A percentile compares a stretch with the other conserved stretches of the same genome.
These are phyloP conservation scores for Polyplosphaeria fusca DNA, from an alignment of 495 filamentous ascomycete species.

Conservation along the genomic window DNA sequence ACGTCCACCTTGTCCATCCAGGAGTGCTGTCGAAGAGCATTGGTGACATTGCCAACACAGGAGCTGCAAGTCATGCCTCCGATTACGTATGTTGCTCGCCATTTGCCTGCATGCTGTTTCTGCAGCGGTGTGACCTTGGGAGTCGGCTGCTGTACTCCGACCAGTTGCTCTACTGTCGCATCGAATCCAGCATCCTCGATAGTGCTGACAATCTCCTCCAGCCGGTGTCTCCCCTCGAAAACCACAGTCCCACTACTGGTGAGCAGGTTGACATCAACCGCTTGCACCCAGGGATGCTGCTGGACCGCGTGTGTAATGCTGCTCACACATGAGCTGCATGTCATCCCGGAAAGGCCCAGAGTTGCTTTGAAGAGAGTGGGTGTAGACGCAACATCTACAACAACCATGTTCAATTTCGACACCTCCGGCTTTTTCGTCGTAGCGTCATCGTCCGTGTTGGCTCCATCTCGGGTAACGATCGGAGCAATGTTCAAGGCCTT, in stretches of 20 bases:
- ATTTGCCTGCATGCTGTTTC: constrained; percentile 22
- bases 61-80: constrained; percentile 82
- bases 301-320: constrained; percentile 52
- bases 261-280: constrained; percentile 56
- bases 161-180: constrained; percentile 49
- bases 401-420: constrained; percentile 16
- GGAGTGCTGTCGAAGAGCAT: constrained; percentile 57
- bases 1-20: constrained; percentile 65
- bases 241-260: constrained; percentile 55
- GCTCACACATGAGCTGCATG: constrained; percentile 60
- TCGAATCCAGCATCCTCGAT: constrained; percentile 59
- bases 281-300: constrained; percentile 51
- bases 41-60: constrained; percentile 64
- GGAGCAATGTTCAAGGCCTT: no score
- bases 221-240: constrained; percentile 47
- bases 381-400: constrained; percentile 6
- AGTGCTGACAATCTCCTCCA: constrained; percentile 46
- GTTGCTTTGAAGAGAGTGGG: constrained; percentile 41
- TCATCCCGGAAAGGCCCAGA: constrained; percentile 61
- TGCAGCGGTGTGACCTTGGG: neutral
- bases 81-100: constrained; percentile 62
- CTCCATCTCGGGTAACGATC: no score
- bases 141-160: constrained; percentile 21
- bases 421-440: neutral
- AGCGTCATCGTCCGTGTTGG: neutral